Conservation (phyloP, 371 early-diverging fungal genomes). For the Coemansia sp. region DNA sequence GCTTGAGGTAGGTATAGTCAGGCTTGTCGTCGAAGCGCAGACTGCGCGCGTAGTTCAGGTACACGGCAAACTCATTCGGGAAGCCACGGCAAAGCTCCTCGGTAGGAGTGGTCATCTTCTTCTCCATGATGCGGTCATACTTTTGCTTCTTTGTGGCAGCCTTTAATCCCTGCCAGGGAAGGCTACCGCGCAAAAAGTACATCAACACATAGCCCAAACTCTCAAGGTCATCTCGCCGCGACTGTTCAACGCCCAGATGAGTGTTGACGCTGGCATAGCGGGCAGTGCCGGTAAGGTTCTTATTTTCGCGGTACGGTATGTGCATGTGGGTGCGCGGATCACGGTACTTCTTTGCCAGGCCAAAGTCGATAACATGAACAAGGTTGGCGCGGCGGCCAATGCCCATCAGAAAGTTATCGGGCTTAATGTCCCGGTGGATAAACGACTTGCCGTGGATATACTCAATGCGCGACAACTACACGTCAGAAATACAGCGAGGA, state of each 20-base stretch:
- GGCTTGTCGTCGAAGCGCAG: constrained; percentile 99
- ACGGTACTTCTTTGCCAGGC: constrained; percentile 97
- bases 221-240: constrained; percentile 99
- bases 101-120: constrained; percentile 97
- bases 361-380: constrained; percentile 99
- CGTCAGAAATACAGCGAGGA: background rate
- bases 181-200: constrained; percentile 97
- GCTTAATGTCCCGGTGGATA: constrained; percentile 86
- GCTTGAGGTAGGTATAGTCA: constrained; percentile 96
- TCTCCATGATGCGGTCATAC: constrained; percentile 99
- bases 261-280: constrained; percentile 99
- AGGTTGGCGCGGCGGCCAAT: constrained; percentile 91
- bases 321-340: constrained; percentile 96
- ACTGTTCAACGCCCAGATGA: constrained; percentile 97
- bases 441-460: constrained; percentile 92
- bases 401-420: constrained; percentile 99
- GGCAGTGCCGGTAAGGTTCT: constrained; percentile 99
- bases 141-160: constrained; percentile 98
- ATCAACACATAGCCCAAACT: constrained; percentile 98
- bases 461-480: constrained; percentile 91
- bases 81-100: constrained; percentile 94
- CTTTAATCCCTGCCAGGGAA: constrained; percentile 99
- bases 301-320: constrained; percentile 97
- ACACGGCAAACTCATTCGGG: constrained; percentile 94
- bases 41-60: constrained; percentile 94